phyloP scores from a whole-genome alignment of 805 yeast genomes.

The Schwanniomyces vanrijiae region DNA sequence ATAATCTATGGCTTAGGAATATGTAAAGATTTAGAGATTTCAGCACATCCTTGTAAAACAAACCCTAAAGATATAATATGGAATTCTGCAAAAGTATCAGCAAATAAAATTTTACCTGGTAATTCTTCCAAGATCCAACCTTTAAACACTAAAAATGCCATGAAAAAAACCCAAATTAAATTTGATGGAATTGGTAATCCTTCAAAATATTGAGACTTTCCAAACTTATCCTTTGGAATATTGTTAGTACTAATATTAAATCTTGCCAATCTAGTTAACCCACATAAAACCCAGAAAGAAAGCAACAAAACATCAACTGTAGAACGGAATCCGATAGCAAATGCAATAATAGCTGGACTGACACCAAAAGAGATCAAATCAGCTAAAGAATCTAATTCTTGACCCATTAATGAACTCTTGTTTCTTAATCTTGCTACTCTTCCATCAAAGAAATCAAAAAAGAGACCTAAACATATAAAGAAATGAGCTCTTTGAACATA shows the following conservation, averaged over 20 bases:
- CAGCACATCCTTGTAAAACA: constrained; percentile 80
- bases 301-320: constrained; percentile 76
- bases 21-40: constrained; percentile 86
- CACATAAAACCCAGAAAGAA: constrained; percentile 87
- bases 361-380: constrained; percentile 94
- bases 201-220: constrained; percentile 90
- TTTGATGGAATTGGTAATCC: constrained; percentile 96
- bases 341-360: constrained; percentile 92
- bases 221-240: constrained; percentile 84
- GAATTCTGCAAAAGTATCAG: constrained; percentile 62
- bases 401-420: constrained; percentile 92
- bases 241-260: constrained; percentile 93
- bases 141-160: constrained; percentile 66
- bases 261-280: constrained; percentile 89
- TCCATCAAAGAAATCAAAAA: constrained; percentile 96
- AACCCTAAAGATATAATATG: constrained; percentile 70
- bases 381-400: constrained; percentile 94
- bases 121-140: constrained; percentile 50
- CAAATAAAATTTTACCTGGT: constrained; percentile 64
- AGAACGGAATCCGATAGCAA: constrained; percentile 84
- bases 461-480: constrained; percentile 85
- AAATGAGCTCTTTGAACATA: constrained; percentile 86
- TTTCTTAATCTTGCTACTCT: constrained; percentile 93
- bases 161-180: constrained; percentile 65
- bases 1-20: constrained; percentile 77